Evolutionary conservation across 768 basidiomycete species (phyloP), one percentile per base, ranked within the genome.

Genomic region (Rhodotorula diobovata): DNA sequence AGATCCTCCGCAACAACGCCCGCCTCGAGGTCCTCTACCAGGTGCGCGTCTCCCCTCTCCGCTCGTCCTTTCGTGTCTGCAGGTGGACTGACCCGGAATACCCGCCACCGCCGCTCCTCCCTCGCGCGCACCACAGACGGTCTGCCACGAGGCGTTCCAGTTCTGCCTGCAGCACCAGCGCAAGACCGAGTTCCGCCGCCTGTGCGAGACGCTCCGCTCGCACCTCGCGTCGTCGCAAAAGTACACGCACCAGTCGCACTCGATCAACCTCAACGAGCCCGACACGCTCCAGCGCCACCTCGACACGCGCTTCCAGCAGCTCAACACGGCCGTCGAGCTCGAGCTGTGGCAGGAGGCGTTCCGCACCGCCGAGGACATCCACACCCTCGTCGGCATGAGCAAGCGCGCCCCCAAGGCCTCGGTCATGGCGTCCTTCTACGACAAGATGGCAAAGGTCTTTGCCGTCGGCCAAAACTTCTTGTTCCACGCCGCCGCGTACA

Each of bases 401-500:
- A 95, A 95, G 81, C 95, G 93, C 81, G 87, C 91, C 0, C 91
- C 93, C 2, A 88, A 92, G 45, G 91, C 92, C 0, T 85, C 88
- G 21, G 95, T 97, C 93, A 97, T 98, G 94, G 92, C 93, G 69
- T 93, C 91, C 81, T 98, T 97, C 82, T 98, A 98, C 82, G 93
- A 97, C 81, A 97, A 98, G 82, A 87, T 97, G 74, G 91, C 94
- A 54, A 90, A 89, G 79, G 95, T 99, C 73, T 99, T 97, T 84
- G 85, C 94, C 77, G 95, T 93, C 84, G 91, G 90, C 70, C 90
- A 92, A 25, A 95, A 93, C 77, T 89, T 92, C 8, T 84, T 99
- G 23, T 98, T 93, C 82, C 95, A 98, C 79, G 94, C 95, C 60
- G 93, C 95, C 28, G 93, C 95, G 0, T 97, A 93, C 93, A 87